Percentiles rank a stretch among this genome's conserved stretches.
These are phyloP conservation scores for Radiomyces spectabilis DNA, from an alignment of 192 early-diverging fungal species.

Conservation along the genomic window DNA sequence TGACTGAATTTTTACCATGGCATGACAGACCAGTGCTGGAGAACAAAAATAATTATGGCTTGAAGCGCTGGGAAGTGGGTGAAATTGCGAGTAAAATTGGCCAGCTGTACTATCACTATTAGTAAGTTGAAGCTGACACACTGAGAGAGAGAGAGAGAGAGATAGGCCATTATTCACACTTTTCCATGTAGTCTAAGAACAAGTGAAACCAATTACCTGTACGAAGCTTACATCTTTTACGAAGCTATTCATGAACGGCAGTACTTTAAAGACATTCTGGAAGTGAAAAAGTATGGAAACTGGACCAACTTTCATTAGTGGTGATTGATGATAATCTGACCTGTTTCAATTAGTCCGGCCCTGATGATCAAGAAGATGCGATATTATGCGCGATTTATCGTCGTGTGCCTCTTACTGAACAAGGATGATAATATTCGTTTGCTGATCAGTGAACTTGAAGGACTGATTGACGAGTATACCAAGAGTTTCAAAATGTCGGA, in stretches of 20 bases:
- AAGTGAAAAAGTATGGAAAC: conserved; percentile 77
- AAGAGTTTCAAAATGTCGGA: conserved; percentile 81
- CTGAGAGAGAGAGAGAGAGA: conserved; percentile 43
- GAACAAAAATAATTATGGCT: conserved; percentile 80
- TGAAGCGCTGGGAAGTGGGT: conserved; percentile 97
- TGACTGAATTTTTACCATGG: too few species aligned
- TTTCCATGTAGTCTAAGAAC: conserved; percentile 63
- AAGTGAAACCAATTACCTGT: conserved; percentile 92
- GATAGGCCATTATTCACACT: conserved; percentile 24
- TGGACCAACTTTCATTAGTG: not conserved
- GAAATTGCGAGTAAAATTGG: conserved; percentile 98
- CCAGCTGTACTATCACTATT: conserved; percentile 80
- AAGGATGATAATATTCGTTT: conserved; percentile 70
- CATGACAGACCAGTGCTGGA: conserved; percentile 70
- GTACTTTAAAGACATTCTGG: conserved; percentile 93
- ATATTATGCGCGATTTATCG: conserved; percentile 96
- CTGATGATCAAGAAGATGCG: conserved; percentile 96
- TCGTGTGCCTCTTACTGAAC: conserved; percentile 87
- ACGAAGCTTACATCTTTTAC: conserved; percentile 93
- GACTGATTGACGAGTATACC: conserved; percentile 84
- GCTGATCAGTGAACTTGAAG: conserved; percentile 78
- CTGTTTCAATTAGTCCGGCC: conserved; percentile 51
- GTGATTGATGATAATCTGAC: not conserved
- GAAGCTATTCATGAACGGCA: conserved; percentile 90
- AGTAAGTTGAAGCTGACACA: conserved; percentile 32